Conservation (phyloP, 2,329 filamentous ascomycete genomes). For the Alternaria sp. region DNA sequence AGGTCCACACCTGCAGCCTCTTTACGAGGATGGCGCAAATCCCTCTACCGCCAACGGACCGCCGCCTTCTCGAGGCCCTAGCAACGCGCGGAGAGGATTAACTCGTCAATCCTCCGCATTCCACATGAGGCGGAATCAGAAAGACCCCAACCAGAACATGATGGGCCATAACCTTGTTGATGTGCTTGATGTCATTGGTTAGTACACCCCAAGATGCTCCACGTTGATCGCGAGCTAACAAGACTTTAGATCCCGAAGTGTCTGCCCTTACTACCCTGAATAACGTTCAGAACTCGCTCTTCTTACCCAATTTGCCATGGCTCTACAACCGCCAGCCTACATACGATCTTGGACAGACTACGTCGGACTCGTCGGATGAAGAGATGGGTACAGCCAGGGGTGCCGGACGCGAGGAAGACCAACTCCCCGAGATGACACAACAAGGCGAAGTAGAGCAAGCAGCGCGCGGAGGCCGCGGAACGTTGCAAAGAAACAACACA, state of each 20-base stretch:
- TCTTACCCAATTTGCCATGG: constrained; percentile 79
- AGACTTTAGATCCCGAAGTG: constrained; percentile 76
- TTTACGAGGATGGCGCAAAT: constrained; percentile 39
- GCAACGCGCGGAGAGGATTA: constrained; percentile 28
- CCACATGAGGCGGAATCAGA: constrained; percentile 36
- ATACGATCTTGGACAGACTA: constrained; percentile 71
- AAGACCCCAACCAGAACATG: constrained; percentile 56
- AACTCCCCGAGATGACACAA: constrained; percentile 29
- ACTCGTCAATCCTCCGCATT: constrained; percentile 36
- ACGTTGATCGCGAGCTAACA: constrained; percentile 41
- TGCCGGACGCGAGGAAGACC: constrained; percentile 24
- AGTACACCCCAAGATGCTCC: constrained; percentile 31
- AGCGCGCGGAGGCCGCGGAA: constrained; percentile 19
- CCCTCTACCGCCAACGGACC: constrained; percentile 23
- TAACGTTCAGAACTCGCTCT: constrained; percentile 92
- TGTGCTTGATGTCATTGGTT: constrained; percentile 74
- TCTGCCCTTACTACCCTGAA: constrained; percentile 83
- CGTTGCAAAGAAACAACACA: constrained; percentile 33
- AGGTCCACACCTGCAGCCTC: constrained; percentile 40
- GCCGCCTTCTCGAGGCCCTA: constrained; percentile 22
- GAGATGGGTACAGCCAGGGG: constrained; percentile 27
- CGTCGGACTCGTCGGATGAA: constrained; percentile 44
- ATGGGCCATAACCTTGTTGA: constrained; percentile 68
- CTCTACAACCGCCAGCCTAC: constrained; percentile 80
- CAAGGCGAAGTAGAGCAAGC: constrained; percentile 26